Evolutionary conservation across 345 rosid genomes (phyloP).

Genomic region (Ricinus communis): DNA sequence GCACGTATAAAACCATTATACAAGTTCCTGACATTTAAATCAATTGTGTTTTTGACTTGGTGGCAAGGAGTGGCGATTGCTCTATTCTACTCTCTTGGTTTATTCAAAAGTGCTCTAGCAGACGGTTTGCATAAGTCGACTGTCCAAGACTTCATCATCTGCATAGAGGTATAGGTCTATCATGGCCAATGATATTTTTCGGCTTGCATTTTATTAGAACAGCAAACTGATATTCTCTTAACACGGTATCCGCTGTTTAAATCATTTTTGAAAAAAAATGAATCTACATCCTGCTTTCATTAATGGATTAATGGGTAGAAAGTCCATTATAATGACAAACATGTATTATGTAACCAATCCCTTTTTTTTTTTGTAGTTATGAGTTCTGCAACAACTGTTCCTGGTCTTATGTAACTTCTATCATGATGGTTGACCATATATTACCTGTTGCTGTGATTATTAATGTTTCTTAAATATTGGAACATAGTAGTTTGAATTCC

Average conservation of each 20-base stretch:
- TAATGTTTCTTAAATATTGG: neutral
- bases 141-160: conserved; percentile 94
- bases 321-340: neutral
- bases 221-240: neutral
- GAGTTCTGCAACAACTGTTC: neutral
- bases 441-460: neutral
- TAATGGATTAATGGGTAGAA: conserved; percentile 2
- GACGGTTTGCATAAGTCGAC: conserved; percentile 87
- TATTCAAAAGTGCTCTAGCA: conserved; percentile 79
- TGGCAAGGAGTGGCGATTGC: conserved; percentile 99
- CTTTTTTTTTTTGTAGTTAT: neutral
- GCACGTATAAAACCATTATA: conserved; percentile 91
- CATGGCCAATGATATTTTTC: conserved; percentile 11
- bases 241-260: neutral
- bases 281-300: neutral
- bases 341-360: neutral
- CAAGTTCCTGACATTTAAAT: conserved; percentile 88
- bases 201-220: neutral
- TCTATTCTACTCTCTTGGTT: conserved; percentile 71
- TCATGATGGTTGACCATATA: neutral
- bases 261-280: no score
- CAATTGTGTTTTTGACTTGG: conserved; percentile 97
- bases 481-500: neutral
- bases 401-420: neutral
- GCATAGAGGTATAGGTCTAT: conserved; percentile 82